Conservation (phyloP, 495 filamentous ascomycete species). For the Glutinoglossum americanum region DNA sequence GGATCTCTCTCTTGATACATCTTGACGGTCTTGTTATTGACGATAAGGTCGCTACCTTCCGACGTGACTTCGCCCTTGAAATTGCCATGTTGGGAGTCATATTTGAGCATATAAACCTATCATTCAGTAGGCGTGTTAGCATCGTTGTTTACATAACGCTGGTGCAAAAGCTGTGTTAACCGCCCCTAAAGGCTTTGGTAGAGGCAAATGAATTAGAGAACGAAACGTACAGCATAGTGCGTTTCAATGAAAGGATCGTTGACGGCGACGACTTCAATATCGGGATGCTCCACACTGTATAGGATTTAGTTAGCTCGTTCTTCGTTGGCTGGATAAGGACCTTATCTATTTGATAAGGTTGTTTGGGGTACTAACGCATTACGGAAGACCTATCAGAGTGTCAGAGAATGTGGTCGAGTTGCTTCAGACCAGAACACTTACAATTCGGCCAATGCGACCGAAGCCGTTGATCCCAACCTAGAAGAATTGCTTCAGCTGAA, state of each 20-base stretch:
- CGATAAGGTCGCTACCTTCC: conserved; percentile 50
- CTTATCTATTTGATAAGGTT: conserved; percentile 6
- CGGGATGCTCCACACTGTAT: conserved; percentile 56
- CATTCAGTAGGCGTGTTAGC: neutral
- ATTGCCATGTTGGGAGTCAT: conserved; percentile 86
- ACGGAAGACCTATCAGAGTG: conserved; percentile 36
- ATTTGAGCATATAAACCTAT: conserved; percentile 99
- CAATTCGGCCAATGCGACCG: conserved; percentile 96
- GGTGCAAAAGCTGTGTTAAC: neutral
- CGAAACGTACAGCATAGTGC: conserved; percentile 73
- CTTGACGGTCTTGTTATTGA: conserved; percentile 90
- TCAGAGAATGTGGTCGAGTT: neutral
- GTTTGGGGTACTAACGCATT: conserved; percentile 41
- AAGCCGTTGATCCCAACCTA: conserved; percentile 98
- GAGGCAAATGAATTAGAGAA: neutral
- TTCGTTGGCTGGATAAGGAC: conserved; percentile 8
- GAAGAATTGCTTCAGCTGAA: neutral
- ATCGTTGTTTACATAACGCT: neutral
- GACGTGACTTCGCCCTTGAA: conserved; percentile 82
- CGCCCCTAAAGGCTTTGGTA: neutral
- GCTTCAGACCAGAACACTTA: conserved; percentile 19
- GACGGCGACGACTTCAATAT: conserved; percentile 81
- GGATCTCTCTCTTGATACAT: conserved; percentile 94
- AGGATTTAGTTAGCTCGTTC: conserved; percentile 13
- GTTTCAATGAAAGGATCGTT: conserved; percentile 99